Base-by-base conservation (phyloP, 495 filamentous ascomycete species). In the Annulohypoxylon nitens region DNA sequence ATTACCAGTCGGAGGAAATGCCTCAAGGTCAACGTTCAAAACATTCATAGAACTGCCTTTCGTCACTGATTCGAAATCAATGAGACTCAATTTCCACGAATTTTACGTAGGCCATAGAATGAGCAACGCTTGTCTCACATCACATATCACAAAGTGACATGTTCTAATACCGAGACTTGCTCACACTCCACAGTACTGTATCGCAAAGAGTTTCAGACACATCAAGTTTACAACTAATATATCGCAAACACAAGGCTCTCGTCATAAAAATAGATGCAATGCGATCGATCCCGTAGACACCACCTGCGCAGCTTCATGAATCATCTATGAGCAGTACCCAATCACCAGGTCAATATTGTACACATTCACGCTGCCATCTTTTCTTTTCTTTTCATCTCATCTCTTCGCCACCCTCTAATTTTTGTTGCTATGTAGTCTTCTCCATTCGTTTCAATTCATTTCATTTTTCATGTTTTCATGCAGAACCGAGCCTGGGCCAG, bases 271-370 rank as follows among this genome's bases (percentile, higher is more conserved):
- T 30, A 25, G 16, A 33, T 5, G 20, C 48, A 53, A 53, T 20
- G 20, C 48, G 30, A 30, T 30, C 30, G 5, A 30, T 53, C 3
- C 23, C 23, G 26, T 10, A 14, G 14, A 36, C 16, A 57, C 34
- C n/a, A 39, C 14, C 34, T 36, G 16, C 0, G 11, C 26, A 58
- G 11, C 33, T 37, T 60, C 64, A 51, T 67, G 41, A 67, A 47
- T 60, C 64, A 41, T 67, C 54, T 67, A 67, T 60, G 43, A 47
- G 3, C 59, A 26, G 11, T 16, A 18, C 37, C 33, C 16, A 23
- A 25, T 9, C 12, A 54, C 14, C 12, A 18, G 18, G 30, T 30
- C 30, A 30, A 30, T 54, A 54, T 54, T 23, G 25, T 54, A 54
- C 50, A 54, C n/a, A 5, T n/a, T 45, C 41, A 26, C 23, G 30